Conservation (phyloP, 768 basidiomycete species). For the Termitomyces sp. region DNA sequence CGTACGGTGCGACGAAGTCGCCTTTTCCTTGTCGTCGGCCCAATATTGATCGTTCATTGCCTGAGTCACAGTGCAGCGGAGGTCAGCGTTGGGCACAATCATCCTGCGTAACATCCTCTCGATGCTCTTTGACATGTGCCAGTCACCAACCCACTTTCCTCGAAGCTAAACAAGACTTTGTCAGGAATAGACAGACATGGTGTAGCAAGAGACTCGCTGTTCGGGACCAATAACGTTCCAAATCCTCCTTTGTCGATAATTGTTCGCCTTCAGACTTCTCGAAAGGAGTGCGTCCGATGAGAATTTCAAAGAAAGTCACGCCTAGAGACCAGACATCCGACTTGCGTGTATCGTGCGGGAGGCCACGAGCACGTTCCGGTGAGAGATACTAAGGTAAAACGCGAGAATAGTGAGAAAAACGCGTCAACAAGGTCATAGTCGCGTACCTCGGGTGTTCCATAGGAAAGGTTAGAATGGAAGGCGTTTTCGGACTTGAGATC, state of each 20-base stretch:
- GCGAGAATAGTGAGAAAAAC: conserved; percentile 3
- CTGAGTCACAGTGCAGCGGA: conserved; percentile 65
- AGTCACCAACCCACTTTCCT: conserved; percentile 84
- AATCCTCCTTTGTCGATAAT: conserved; percentile 71
- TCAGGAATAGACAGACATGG: background rate
- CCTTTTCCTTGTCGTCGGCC: conserved; percentile 27
- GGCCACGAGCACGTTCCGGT: conserved; percentile 85
- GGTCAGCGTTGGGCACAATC: conserved; percentile 78
- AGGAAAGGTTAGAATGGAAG: conserved; percentile 78
- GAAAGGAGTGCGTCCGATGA: conserved; percentile 90
- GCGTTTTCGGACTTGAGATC: conserved; percentile 56
- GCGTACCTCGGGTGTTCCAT: conserved; percentile 86
- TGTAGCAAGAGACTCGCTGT: conserved; percentile 43
- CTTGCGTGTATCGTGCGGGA: conserved; percentile 90
- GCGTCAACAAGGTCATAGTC: background rate
- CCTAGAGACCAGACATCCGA: conserved; percentile 86
- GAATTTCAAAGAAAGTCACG: conserved; percentile 91
- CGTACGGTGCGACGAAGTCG: conserved; percentile 35
- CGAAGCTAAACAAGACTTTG: conserved; percentile 39
- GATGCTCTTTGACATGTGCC: conserved; percentile 59
- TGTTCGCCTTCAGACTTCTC: conserved; percentile 76
- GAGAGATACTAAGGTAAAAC: conserved; percentile 66
- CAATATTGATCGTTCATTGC: conserved; percentile 69
- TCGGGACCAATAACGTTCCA: conserved; percentile 83
- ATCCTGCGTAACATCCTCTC: conserved; percentile 72